These are phyloP conservation scores for Rhizopus sp. DNA, from an alignment of 371 early-diverging fungal species.

Conservation along the genomic window DNA sequence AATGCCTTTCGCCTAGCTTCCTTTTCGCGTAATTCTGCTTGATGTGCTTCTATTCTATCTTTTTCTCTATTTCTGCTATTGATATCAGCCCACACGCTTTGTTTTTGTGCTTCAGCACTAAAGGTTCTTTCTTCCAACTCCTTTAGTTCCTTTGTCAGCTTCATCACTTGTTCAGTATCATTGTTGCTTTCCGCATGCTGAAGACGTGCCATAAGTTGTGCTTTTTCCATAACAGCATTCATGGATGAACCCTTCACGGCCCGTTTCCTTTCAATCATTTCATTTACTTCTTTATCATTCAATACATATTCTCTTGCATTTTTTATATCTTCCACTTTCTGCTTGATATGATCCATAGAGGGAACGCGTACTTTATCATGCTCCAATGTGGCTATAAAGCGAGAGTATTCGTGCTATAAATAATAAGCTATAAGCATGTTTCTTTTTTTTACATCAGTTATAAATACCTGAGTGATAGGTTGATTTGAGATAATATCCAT, in stretches of 20 bases:
- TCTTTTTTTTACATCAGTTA: too few relatives aligned
- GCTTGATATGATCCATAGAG: conserved; percentile 53
- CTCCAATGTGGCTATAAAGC: conserved; percentile 55
- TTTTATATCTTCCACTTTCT: conserved; percentile 59
- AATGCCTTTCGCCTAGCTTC: conserved; percentile 35
- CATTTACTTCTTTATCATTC: conserved; percentile 63
- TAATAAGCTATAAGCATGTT: conserved; percentile 16
- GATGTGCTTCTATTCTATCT: conserved; percentile 40
- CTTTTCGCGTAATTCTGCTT: conserved; percentile 31
- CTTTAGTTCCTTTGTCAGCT: conserved; percentile 29
- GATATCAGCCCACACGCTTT: conserved; percentile 55
- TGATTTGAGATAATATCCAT: conserved; percentile 79
- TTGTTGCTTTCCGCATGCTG: conserved; percentile 40
- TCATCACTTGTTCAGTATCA: conserved; percentile 32
- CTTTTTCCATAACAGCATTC: conserved; percentile 61
- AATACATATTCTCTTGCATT: conserved; percentile 66
- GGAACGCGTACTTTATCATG: conserved; percentile 53
- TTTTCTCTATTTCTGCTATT: conserved; percentile 50
- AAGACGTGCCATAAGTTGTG: conserved; percentile 40
- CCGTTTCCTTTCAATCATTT: conserved; percentile 61
- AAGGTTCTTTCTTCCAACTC: conserved; percentile 36
- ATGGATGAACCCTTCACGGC: conserved; percentile 47
- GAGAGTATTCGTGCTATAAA: conserved; percentile 60
- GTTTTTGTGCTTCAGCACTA: conserved; percentile 25
- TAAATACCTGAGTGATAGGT: conserved; percentile 54